These are phyloP conservation scores for Arthonia radiata DNA, from an alignment of 495 filamentous ascomycete genomes.

Conservation along the genomic window DNA sequence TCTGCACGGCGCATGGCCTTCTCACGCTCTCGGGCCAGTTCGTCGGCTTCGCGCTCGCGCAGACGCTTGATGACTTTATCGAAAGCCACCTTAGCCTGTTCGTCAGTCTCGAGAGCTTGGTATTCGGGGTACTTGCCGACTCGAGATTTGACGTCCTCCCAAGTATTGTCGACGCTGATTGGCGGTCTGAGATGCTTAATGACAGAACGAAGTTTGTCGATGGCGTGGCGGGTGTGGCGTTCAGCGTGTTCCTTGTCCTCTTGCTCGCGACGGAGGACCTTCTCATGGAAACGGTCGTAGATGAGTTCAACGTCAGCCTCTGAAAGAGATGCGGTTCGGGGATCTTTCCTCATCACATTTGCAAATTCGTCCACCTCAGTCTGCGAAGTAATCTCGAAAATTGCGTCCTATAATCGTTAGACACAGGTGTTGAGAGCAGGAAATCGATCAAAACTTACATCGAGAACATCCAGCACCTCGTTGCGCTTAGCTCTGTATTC, in stretches of 20 bases:
- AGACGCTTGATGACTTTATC: constrained; percentile 81
- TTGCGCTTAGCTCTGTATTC: constrained; percentile 58
- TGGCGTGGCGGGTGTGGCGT: constrained; percentile 58
- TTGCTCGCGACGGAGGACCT: constrained; percentile 46
- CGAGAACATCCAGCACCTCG: constrained; percentile 70
- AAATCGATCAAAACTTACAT: constrained; percentile 33
- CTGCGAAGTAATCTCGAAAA: constrained; percentile 64
- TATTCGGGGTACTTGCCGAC: constrained; percentile 66
- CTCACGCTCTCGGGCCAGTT: constrained; percentile 40
- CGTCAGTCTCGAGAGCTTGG: constrained; percentile 54
- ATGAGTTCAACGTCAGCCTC: constrained; percentile 48
- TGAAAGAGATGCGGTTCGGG: constrained; percentile 62
- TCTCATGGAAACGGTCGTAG: constrained; percentile 67
- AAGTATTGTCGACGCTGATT: constrained; percentile 49
- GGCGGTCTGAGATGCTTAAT: constrained; percentile 88
- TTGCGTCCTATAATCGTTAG: constrained; percentile 42
- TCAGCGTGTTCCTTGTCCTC: constrained; percentile 68
- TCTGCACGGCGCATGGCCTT: constrained; percentile 22
- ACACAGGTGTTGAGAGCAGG: constrained; percentile 3
- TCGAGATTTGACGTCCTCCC: constrained; percentile 48
- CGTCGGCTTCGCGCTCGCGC: constrained; percentile 71
- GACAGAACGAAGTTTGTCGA: constrained; percentile 62
- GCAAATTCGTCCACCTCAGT: constrained; percentile 77
- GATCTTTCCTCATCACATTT: constrained; percentile 51
- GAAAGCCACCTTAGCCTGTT: constrained; percentile 59